Conservation (phyloP, 441 rosid genomes). For the Croton laevigatus region DNA sequence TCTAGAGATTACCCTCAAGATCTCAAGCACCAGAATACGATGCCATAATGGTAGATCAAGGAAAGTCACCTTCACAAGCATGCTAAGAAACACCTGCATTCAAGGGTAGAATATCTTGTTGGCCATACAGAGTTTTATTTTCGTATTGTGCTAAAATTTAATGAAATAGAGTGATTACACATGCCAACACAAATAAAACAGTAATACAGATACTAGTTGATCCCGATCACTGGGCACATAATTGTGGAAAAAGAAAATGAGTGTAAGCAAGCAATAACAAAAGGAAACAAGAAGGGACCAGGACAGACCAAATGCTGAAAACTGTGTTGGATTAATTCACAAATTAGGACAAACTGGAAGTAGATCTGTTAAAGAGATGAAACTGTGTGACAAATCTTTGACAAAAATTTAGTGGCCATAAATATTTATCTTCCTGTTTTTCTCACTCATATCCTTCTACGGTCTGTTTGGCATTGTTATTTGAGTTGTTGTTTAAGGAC, state of each 20-base stretch:
- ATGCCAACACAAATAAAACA: background rate
- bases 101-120: conserved; percentile 10
- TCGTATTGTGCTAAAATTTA: background rate
- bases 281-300: background rate
- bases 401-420: background rate
- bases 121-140: background rate
- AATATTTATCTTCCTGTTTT: background rate
- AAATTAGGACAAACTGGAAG: background rate
- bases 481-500: too few species aligned
- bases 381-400: background rate
- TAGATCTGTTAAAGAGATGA: background rate
- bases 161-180: background rate
- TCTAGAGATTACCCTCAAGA: conserved; percentile 75
- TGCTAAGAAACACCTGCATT: conserved; percentile 93
- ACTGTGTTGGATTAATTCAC: too few species aligned
- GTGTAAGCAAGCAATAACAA: conserved; percentile 11
- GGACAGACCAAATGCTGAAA: background rate
- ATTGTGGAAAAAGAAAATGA: background rate
- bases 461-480: too few species aligned
- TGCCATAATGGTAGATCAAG: conserved; percentile 99
- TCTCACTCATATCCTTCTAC: background rate
- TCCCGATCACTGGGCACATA: background rate
- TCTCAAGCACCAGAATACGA: conserved; percentile 99
- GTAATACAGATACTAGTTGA: background rate
- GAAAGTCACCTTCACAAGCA: conserved; percentile 89